Evolutionary conservation across 257 asterid species (phyloP).

Genomic region (Anisodus tanguticus): DNA sequence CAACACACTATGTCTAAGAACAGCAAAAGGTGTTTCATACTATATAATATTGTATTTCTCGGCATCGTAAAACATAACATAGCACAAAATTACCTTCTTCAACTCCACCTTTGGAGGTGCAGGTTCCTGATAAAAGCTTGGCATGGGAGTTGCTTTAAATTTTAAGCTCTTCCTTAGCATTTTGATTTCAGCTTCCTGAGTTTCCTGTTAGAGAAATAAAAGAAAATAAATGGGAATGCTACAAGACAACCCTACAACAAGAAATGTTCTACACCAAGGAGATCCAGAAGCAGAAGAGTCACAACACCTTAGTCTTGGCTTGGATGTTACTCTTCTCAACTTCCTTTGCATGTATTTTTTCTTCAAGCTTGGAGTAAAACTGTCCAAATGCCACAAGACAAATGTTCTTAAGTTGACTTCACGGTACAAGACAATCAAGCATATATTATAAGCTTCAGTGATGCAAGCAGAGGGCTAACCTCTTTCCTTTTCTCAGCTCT

Average conservation of each 20-base stretch:
- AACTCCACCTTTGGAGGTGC: conserved; percentile 84
- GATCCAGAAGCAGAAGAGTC: conserved; percentile 16
- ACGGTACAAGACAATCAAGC: background rate
- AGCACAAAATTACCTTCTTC: conserved; percentile 66
- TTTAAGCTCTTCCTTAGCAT: conserved; percentile 79
- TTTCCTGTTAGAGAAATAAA: conserved; percentile 57
- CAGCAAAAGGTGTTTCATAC: background rate
- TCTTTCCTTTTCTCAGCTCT: conserved; percentile 95
- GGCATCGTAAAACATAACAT: background rate
- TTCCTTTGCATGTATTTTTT: conserved; percentile 92
- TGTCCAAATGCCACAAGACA: conserved; percentile 39
- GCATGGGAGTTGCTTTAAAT: conserved; percentile 98
- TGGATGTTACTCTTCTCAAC: conserved; percentile 72
- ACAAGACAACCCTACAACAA: background rate
- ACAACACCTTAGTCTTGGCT: conserved; percentile 72
- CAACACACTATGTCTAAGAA: background rate
- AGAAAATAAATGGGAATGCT: conserved; percentile 18
- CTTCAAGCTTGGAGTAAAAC: conserved; percentile 94
- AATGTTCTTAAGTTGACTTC: conserved; percentile 29
- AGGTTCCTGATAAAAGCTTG: conserved; percentile 97
- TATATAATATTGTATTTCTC: background rate
- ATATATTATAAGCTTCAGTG: background rate
- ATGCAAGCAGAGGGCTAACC: conserved; percentile 53
- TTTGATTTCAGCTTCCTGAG: conserved; percentile 88
- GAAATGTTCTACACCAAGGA: conserved; percentile 23